phyloP scores from a whole-genome alignment of 345 rosid genomes.

The Carallia brachiata region DNA sequence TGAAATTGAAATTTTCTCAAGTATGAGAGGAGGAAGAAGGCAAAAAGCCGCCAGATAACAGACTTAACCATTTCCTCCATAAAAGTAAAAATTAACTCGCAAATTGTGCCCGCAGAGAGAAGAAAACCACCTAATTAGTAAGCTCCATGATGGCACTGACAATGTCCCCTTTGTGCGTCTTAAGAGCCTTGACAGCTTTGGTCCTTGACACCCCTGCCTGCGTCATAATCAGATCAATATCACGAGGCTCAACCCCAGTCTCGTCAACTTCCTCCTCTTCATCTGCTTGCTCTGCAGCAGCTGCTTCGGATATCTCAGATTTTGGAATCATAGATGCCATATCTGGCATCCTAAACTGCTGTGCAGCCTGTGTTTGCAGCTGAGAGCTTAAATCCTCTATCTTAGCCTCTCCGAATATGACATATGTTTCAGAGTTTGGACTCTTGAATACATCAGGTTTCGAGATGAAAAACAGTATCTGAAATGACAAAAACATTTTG shows the following conservation, averaged over 20 bases:
- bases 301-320: constrained; percentile 44
- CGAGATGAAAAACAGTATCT: constrained; percentile 78
- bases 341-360: constrained; percentile 84
- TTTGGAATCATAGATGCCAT: constrained; percentile 53
- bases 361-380: constrained; percentile 87
- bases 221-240: constrained; percentile 83
- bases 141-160: constrained; percentile 95
- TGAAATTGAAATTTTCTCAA: too few species aligned
- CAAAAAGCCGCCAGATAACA: too few species aligned
- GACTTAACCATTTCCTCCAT: too few species aligned
- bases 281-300: constrained; percentile 36
- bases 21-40: too few species aligned
- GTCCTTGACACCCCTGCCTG: constrained; percentile 70
- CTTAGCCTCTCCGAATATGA: constrained; percentile 90
- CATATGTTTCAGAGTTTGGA: constrained; percentile 79
- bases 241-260: constrained; percentile 70
- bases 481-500: constrained; percentile 21
- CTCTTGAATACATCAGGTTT: constrained; percentile 90
- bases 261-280: constrained; percentile 81
- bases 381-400: constrained; percentile 91
- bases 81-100: too few species aligned
- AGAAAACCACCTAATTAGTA: constrained; percentile 40
- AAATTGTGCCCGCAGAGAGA: too few species aligned
- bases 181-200: constrained; percentile 83
- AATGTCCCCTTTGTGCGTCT: constrained; percentile 70